Base-by-base conservation (phyloP, 2,329 filamentous ascomycete species). In the Stagonosporopsis rhizophila region DNA sequence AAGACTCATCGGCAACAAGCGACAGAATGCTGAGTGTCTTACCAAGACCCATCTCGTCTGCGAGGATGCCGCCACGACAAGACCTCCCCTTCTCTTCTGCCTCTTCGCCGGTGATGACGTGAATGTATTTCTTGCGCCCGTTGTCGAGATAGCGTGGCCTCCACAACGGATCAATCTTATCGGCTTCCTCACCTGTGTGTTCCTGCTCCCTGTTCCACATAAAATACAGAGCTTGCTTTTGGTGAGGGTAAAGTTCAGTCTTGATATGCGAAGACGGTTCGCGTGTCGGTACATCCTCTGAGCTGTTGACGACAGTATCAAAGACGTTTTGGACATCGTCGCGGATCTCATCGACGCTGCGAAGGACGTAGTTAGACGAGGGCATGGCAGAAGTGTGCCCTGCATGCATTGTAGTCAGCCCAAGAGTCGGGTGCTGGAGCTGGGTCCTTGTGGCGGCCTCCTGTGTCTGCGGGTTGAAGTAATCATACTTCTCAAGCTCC, bases 141-240 rank as follows among this genome's bases (percentile, higher is more conserved):
- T 82, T 84, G 4, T 79, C 78, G 46, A 79, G 79, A 37, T 81
- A 77, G 51, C 85, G 84, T 20, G 84, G 76, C 66, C 90, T 87
- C 92, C 93, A 98, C 34, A 96, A 85, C 0, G 91, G 90, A 47
- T 87, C 88, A 15, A 83, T 82, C 49, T 84, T 83, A 28, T 89
- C 85, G 28, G 88, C 85, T 0, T 80, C 79, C 19, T 85, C 84
- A 47, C 83, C 83, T n/a, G 81, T 80, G 12, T 84, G 81, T 0
- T 86, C 83, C 44, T 86, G 84, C 75, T 98, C 94, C 60, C 91
- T 89, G 19, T 85, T 84, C 9, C 82, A 86, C 89, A 98, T 92
- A 72, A 96, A 98, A 72, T 88, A 86, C 0, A 98, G 82, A 0
- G 90, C 94, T 76, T 97, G 92, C 74, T 91, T 95, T 74, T 98